Base-by-base conservation (phyloP, 345 rosid species). In the Dipteronia sinensis region DNA sequence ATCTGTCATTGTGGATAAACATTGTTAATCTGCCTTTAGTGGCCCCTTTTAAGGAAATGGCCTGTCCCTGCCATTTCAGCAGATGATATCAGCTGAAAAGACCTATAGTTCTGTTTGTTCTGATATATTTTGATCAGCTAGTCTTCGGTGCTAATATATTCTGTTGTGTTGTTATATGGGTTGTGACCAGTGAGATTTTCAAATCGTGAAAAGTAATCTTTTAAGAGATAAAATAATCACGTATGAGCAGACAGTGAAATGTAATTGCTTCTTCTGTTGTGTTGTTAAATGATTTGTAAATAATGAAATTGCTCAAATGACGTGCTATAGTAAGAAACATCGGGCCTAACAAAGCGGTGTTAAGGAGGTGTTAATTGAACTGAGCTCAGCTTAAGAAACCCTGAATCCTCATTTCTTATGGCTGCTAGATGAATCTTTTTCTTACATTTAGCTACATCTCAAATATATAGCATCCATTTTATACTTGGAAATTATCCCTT, bases 351-450 rank as follows among this genome's bases (percentile, higher is more conserved):
- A 40, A 22, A 42, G 67, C 38, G 9, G 15, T 73, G 22, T 73
- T 44, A 73, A 5, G 44, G 63, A 42, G 40, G 23, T 73, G n/a
- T 62, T 42, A n/a, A 19, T 11, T 47, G 67, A 23, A 44, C 67
- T 73, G 40, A 61, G 34, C 34, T 72, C 38, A 49, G 64, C 56
- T 47, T 27, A 69, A 46, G 44, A 63, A 64, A 42, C 25, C 3
- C 58, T 49, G 46, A 44, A 65, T 55, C 7, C n/a, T 44, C 58
- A 42, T 2, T 55, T 22, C 64, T 49, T 80, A 17, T 63, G 42
- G 65, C 47, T 75, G 51, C 71, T 66, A 64, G 73, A 77, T 44
- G 51, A 62, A 79, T 75, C 71, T 9, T 19, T 69, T 23, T 42
- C 15, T 51, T 13, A 31, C 15, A 19, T 5, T 49, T 38, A n/a